Conservation (phyloP, 2,329 filamentous ascomycete species). For the Pochonia chlamydosporia region DNA sequence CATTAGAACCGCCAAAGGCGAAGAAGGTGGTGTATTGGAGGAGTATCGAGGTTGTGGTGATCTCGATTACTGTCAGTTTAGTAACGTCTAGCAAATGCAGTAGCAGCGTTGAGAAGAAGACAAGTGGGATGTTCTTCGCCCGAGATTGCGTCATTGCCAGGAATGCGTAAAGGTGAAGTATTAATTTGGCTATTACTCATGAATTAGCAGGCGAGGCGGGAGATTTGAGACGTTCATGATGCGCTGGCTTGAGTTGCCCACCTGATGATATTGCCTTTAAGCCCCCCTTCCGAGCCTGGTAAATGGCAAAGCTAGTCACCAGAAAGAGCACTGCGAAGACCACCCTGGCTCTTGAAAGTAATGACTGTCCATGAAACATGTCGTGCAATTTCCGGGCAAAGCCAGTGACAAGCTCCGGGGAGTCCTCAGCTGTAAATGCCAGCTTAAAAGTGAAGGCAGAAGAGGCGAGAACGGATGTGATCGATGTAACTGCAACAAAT, state of each 20-base stretch:
- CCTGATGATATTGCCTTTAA: slow-evolving; percentile 21
- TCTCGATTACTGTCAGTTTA: slow-evolving; percentile 47
- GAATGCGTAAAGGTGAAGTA: slow-evolving; percentile 69
- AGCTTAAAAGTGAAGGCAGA: slow-evolving; percentile 79
- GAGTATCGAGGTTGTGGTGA: slow-evolving; percentile 66
- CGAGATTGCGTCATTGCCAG: slow-evolving; percentile 84
- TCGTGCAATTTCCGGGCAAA: slow-evolving; percentile 35
- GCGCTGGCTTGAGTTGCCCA: slow-evolving; percentile 11
- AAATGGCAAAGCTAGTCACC: slow-evolving; percentile 31
- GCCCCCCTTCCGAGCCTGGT: slow-evolving; percentile 27
- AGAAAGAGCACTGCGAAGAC: slow-evolving; percentile 43
- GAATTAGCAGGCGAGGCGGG: not conserved
- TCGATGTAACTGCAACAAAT: slow-evolving; percentile 31
- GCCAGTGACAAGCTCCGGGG: slow-evolving; percentile 68
- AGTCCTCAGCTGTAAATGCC: slow-evolving; percentile 79
- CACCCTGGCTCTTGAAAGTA: slow-evolving; percentile 43
- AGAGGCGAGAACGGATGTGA: slow-evolving; percentile 36
- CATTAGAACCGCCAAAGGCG: slow-evolving; percentile 83
- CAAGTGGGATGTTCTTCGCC: slow-evolving; percentile 77
- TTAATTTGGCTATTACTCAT: slow-evolving; percentile 26
- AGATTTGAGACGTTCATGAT: not conserved
- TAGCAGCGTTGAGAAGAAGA: slow-evolving; percentile 65
- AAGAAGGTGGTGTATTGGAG: slow-evolving; percentile 84
- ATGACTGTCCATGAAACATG: slow-evolving; percentile 34
- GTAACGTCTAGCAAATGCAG: slow-evolving; percentile 43